Evolutionary conservation across 2,329 filamentous ascomycete genomes (phyloP), one percentile per base, ranked within the genome.

Genomic region (Fusarium incarnatum): DNA sequence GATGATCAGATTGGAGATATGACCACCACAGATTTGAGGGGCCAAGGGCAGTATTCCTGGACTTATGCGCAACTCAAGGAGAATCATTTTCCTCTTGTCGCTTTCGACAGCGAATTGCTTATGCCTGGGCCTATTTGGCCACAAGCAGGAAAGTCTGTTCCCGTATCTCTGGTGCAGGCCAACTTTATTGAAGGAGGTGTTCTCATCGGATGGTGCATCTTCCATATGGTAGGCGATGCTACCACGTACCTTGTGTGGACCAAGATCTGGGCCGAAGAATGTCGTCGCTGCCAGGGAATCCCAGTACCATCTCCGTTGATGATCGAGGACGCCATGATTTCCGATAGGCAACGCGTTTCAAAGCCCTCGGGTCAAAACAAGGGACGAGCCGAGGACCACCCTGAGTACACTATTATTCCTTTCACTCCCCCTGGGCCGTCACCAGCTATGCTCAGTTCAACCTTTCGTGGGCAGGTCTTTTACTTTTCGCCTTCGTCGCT

Each of bases 181-280:
- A 70, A 58, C 46, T 61, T 70, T 16, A 65, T 70, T 6, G 49
- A 40, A 2, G 64, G 67, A 6, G 64, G 64, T 6, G 45, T 70
- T 3, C 53, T 70, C 9, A 45, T 70, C 22, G 56, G 52, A 18
- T 68, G 60, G 67, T 60, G 53, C 7, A 47, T 64, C 22, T 53
- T 70, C 7, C 64, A 70, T 8, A 65, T 68, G 56, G 60, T 56
- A 27, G 64, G 67, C 6, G 64, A 70, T 34, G 60, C 56, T 4
- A 68, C 64, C 3, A 60, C 67, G 7, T 70, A 61, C n/a, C 64
- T 55, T 5, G 49, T 44, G 1, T 70, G 67, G 67, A 70, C 64
- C 41, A 60, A 20, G 15, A 34, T 70, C 27, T 70, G 67, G 67
- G 67, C 64, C 1, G 67, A 68, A 40, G 64, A 70, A 41, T 70